Evolutionary conservation across 345 rosid genomes (phyloP).

Genomic region (Luvunga scandens): DNA sequence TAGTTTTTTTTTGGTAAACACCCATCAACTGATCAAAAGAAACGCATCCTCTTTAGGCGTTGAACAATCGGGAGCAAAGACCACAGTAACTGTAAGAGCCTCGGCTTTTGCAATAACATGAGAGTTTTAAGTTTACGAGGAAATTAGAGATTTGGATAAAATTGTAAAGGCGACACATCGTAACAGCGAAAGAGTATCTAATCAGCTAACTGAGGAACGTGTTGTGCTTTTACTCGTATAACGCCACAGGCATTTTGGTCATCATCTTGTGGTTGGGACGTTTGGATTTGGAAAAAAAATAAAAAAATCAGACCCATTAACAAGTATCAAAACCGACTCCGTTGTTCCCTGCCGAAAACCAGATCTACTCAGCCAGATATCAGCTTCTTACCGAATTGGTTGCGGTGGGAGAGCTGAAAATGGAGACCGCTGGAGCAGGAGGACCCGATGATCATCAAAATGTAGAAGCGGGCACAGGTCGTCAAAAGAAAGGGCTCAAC

Average conservation of each 20-base stretch:
- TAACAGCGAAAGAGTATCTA: background rate
- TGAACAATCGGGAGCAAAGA: background rate
- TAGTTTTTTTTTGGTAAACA: no score
- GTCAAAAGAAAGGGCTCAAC: slow-evolving; percentile 10
- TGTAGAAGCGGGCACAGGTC: background rate
- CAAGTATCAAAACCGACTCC: background rate
- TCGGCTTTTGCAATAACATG: background rate
- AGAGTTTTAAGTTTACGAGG: background rate
- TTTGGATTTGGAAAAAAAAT: background rate
- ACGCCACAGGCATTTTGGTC: background rate
- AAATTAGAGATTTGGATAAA: background rate
- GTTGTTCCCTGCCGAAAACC: background rate
- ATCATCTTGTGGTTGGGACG: background rate
- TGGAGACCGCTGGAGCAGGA: background rate
- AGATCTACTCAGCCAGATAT: background rate
- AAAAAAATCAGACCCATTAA: background rate
- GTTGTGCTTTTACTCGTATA: background rate
- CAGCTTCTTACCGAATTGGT: background rate
- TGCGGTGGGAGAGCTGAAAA: background rate
- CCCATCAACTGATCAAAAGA: background rate
- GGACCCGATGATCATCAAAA: background rate
- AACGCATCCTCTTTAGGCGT: background rate
- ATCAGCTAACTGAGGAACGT: background rate
- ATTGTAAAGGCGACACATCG: background rate
- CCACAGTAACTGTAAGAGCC: background rate